A percentile compares a stretch with the other conserved stretches of the same genome.
Evolutionary conservation across 306 rosid genomes (phyloP).

Genomic region (Betula pendula): DNA sequence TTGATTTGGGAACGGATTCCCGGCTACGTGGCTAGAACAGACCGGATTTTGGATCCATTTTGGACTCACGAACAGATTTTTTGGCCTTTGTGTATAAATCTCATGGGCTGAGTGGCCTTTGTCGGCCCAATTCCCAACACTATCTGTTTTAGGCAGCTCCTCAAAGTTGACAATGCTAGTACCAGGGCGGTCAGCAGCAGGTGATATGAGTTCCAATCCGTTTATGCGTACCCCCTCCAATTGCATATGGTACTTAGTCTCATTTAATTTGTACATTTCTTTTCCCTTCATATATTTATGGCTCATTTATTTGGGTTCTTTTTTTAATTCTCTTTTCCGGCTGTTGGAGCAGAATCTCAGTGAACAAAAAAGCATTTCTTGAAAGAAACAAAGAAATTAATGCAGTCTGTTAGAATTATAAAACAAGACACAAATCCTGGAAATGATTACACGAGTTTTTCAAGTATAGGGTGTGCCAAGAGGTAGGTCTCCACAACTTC

Average conservation of each 20-base stretch:
- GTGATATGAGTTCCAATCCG: background rate
- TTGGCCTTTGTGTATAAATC: too few species aligned
- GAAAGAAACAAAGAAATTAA: background rate
- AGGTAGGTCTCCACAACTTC: constrained; percentile 52
- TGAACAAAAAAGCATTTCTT: background rate
- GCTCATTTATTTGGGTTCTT: background rate
- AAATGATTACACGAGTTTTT: background rate
- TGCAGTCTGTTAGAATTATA: background rate
- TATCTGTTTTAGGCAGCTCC: background rate
- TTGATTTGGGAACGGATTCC: too few species aligned
- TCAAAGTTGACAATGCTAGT: background rate
- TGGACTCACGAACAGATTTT: too few species aligned
- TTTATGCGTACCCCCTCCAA: background rate
- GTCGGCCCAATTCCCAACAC: too few species aligned
- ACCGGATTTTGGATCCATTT: too few species aligned
- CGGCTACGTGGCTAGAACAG: too few species aligned
- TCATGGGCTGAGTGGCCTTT: too few species aligned
- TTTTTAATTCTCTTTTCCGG: too few species aligned
- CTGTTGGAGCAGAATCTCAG: background rate
- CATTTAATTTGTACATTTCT: background rate
- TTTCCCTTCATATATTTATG: background rate
- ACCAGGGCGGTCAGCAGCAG: background rate
- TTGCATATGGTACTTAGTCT: background rate
- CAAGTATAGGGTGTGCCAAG: constrained; percentile 44
- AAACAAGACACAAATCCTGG: background rate